Conservation (phyloP, 768 basidiomycete species). For the Galerina marginata region DNA sequence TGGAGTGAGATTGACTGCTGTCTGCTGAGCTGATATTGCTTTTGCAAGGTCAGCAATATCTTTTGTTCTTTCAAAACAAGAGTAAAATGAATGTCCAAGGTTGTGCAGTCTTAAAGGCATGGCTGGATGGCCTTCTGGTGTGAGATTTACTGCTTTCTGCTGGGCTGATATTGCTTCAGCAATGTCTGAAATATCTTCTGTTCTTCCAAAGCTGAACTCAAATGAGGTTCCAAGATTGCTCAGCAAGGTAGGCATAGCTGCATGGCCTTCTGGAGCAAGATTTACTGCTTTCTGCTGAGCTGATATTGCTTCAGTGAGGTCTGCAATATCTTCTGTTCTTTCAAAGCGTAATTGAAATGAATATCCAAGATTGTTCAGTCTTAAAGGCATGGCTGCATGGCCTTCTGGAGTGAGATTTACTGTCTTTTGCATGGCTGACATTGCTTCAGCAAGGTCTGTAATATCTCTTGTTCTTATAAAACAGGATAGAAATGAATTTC, state of each 20-base stretch:
- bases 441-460: constrained; percentile 19
- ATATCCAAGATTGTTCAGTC: too few relatives aligned
- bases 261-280: too few relatives aligned
- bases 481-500: constrained; percentile 3
- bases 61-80: constrained; percentile 15
- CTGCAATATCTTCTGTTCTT: too few relatives aligned
- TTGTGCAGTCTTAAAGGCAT: constrained; percentile 1
- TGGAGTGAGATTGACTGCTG: constrained; percentile 1
- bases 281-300: too few relatives aligned
- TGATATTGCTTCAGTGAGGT: too few relatives aligned
- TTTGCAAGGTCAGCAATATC: constrained; percentile 20
- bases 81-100: constrained; percentile 2
- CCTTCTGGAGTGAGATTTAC: constrained; percentile 6
- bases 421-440: constrained; percentile 15
- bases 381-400: too few relatives aligned
- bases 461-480: constrained; percentile 17
- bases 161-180: neutral
- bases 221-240: too few relatives aligned
- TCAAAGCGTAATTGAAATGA: too few relatives aligned
- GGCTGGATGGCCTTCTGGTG: neutral
- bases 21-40: constrained; percentile 16
- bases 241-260: too few relatives aligned
- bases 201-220: too few relatives aligned
- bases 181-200: too few relatives aligned
- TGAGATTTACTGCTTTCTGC: constrained; percentile 6